Evolutionary conservation across 1,139 yeast genomes (phyloP).

Genomic region (Wickerhamomyces sp.): DNA sequence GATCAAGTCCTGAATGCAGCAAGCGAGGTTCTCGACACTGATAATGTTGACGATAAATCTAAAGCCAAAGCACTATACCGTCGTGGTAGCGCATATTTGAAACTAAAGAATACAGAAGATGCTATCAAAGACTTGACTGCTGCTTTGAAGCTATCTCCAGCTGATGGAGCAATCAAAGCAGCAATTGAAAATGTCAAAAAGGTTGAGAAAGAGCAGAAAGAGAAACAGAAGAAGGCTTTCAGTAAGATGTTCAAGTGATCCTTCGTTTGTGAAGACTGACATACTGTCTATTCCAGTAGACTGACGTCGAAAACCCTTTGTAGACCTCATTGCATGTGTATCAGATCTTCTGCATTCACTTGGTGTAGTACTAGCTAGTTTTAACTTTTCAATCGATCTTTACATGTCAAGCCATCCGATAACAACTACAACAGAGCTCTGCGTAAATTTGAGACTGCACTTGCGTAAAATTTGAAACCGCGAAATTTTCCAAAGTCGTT

Average conservation of each 20-base stretch:
- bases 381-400: too few species aligned
- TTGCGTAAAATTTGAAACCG: constrained; percentile 16
- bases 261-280: not conserved
- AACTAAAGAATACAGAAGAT: constrained; percentile 62
- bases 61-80: constrained; percentile 84
- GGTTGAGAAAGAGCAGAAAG: constrained; percentile 47
- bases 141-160: constrained; percentile 64
- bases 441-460: not conserved
- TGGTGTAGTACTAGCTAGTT: not conserved
- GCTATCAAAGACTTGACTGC: constrained; percentile 64
- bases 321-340: too few species aligned
- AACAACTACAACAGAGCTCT: not conserved
- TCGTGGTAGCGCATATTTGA: constrained; percentile 70
- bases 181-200: constrained; percentile 62
- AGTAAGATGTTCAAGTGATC: constrained; percentile 60
- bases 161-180: constrained; percentile 67
- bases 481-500: constrained; percentile 2
- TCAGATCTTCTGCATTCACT: too few species aligned
- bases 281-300: too few species aligned
- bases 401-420: too few species aligned
- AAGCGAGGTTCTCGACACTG: constrained; percentile 59
- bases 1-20: constrained; percentile 57
- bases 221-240: constrained; percentile 79
- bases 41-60: constrained; percentile 58
- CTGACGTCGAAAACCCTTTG: too few species aligned